Percentiles rank a stretch among this genome's conserved stretches.
These are phyloP conservation scores for Thalassiosira exigua DNA, from an alignment of 352 stramenopile species.

Conservation along the genomic window DNA sequence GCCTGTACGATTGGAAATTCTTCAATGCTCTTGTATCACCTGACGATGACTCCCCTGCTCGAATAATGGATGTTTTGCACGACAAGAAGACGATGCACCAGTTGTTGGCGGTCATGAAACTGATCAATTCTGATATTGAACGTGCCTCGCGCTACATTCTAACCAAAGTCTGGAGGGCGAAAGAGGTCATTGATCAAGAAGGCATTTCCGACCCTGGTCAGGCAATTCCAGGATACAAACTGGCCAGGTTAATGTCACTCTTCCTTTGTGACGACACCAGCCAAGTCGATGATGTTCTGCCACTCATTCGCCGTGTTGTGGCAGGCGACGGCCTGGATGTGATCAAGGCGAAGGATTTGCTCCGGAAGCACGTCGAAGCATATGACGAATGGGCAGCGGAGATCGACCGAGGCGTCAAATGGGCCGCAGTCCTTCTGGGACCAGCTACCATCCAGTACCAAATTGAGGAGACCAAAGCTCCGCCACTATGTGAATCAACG, in stretches of 20 bases:
- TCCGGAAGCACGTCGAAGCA: constrained; percentile 68
- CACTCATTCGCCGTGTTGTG: constrained; percentile 76
- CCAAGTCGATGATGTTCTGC: constrained; percentile 75
- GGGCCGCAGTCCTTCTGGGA: constrained; percentile 68
- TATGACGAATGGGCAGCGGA: constrained; percentile 85
- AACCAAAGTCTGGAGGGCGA: constrained; percentile 79
- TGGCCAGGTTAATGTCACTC: constrained; percentile 77
- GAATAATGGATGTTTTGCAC: constrained; percentile 82
- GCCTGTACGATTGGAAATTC: constrained; percentile 86
- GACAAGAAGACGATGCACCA: constrained; percentile 84
- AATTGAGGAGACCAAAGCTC: constrained; percentile 78
- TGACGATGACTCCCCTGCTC: constrained; percentile 69
- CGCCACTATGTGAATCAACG: constrained; percentile 70
- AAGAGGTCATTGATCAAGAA: constrained; percentile 84
- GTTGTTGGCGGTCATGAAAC: constrained; percentile 74
- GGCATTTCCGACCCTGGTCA: constrained; percentile 78
- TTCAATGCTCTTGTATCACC: constrained; percentile 86
- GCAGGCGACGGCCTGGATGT: constrained; percentile 82
- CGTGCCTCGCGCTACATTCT: constrained; percentile 66
- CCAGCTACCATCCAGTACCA: constrained; percentile 62
- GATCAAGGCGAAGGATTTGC: constrained; percentile 81
- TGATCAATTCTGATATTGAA: constrained; percentile 82
- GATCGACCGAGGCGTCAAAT: constrained; percentile 79
- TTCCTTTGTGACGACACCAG: constrained; percentile 77
- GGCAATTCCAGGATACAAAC: constrained; percentile 77